Conservation (phyloP, 202 grass and related monocot species). For the Panicum virgatum region DNA sequence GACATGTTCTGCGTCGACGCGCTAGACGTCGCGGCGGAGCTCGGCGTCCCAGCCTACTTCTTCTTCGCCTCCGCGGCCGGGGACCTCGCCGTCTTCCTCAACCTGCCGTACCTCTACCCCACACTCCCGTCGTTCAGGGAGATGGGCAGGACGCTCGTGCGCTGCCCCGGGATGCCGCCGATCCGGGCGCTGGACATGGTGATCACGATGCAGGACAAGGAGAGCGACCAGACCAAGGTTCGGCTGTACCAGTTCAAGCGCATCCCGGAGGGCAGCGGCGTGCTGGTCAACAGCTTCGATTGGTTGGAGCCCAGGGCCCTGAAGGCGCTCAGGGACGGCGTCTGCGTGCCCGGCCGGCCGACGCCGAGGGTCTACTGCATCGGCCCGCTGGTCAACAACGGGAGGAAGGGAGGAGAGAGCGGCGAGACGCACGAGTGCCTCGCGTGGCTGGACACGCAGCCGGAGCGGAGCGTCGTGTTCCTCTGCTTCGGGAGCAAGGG, state of each 20-base stretch:
- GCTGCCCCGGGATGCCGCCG: slow-evolving; percentile 44
- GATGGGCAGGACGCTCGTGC: slow-evolving; percentile 40
- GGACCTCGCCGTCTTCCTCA: slow-evolving; percentile 54
- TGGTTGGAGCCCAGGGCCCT: slow-evolving; percentile 47
- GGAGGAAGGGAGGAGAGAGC: neutral
- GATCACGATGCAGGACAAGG: neutral
- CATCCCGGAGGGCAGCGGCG: slow-evolving; percentile 37
- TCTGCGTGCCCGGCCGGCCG: slow-evolving; percentile 39
- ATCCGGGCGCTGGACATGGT: slow-evolving; percentile 52
- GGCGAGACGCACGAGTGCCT: slow-evolving; percentile 47
- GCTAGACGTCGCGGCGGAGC: slow-evolving; percentile 60
- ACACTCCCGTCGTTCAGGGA: slow-evolving; percentile 40
- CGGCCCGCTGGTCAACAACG: slow-evolving; percentile 45
- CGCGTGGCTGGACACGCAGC: slow-evolving; percentile 65
- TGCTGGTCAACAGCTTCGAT: slow-evolving; percentile 55
- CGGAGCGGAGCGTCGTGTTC: slow-evolving; percentile 59
- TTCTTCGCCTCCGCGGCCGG: slow-evolving; percentile 51
- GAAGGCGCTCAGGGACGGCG: slow-evolving; percentile 24
- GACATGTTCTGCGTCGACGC: slow-evolving; percentile 73
- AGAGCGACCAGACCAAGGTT: neutral
- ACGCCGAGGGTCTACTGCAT: slow-evolving; percentile 44
- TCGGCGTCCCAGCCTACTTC: slow-evolving; percentile 62
- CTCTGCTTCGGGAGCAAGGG: slow-evolving; percentile 74
- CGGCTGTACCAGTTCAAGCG: slow-evolving; percentile 42
- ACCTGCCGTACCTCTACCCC: slow-evolving; percentile 44